phyloP scores from a whole-genome alignment of 441 rosid genomes.

The Corymbia calophylla region DNA sequence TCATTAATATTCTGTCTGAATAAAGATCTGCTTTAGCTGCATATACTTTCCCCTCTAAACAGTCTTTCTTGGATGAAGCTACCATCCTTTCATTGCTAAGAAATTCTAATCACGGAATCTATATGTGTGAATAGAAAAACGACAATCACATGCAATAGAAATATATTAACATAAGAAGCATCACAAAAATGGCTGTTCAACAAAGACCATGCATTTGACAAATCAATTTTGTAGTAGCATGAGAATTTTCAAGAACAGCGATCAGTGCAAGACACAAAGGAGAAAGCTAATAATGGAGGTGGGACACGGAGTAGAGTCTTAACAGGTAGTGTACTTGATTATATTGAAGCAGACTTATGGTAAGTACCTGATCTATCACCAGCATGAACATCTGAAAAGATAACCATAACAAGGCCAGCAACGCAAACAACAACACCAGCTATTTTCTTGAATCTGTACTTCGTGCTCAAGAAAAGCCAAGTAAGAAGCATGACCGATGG shows the following conservation, averaged over 20 bases:
- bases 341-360: background rate
- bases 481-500: slow-evolving; percentile 85
- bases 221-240: background rate
- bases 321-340: background rate
- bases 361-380: slow-evolving; percentile 64
- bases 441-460: slow-evolving; percentile 69
- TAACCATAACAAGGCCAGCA: slow-evolving; percentile 68
- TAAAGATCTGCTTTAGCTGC: background rate
- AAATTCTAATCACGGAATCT: background rate
- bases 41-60: background rate
- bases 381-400: slow-evolving; percentile 90
- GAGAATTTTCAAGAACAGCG: background rate
- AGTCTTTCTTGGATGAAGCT: background rate
- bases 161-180: background rate
- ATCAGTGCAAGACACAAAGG: background rate
- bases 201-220: background rate
- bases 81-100: background rate
- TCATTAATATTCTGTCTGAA: background rate
- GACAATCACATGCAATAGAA: background rate
- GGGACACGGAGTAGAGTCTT: background rate
- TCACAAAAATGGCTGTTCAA: background rate
- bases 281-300: background rate
- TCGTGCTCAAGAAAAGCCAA: slow-evolving; percentile 66
- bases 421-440: slow-evolving; percentile 75
- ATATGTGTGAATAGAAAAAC: background rate